A percentile compares a stretch with the other conserved stretches of the same genome.
Conservation (phyloP, 1,284 basidiomycete species). For the Trametes hirsuta region DNA sequence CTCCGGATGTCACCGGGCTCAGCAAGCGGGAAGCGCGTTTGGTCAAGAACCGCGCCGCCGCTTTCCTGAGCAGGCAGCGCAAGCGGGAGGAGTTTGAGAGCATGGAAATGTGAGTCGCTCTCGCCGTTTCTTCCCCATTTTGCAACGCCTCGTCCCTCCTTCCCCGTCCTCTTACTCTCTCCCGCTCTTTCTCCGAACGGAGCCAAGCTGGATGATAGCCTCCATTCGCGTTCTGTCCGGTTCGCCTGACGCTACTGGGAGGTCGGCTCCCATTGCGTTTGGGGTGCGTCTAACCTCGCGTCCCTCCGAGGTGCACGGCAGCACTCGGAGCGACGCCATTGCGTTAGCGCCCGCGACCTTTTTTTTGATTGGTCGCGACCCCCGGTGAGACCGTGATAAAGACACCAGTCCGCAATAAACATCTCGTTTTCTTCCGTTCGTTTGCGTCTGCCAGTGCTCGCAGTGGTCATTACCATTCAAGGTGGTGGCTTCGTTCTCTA, state of each 20-base stretch:
- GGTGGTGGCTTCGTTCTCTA: too few relatives aligned
- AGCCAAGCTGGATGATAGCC: background rate
- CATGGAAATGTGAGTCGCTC: conserved; percentile 78
- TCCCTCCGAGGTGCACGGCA: background rate
- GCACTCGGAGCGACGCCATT: background rate
- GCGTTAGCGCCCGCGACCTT: background rate
- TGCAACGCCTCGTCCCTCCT: background rate
- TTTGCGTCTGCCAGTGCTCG: too few relatives aligned
- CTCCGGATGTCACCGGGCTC: conserved; percentile 86
- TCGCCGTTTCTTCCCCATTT: conserved; percentile 3
- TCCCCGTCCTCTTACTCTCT: background rate
- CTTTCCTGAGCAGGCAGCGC: conserved; percentile 87
- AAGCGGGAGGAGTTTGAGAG: conserved; percentile 91
- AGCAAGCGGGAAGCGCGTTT: conserved; percentile 89
- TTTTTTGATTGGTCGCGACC: conserved; percentile 4
- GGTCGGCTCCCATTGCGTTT: too few relatives aligned
- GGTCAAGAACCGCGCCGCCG: conserved; percentile 90
- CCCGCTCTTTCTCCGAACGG: background rate
- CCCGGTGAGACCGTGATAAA: too few relatives aligned
- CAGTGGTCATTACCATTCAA: too few relatives aligned
- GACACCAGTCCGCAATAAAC: too few relatives aligned
- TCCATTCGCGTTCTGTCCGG: background rate
- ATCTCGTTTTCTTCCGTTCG: too few relatives aligned
- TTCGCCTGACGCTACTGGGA: background rate
- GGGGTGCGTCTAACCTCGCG: background rate